Conservation (phyloP, 805 yeast genomes). For the Maudiozyma pseudohumilis region DNA sequence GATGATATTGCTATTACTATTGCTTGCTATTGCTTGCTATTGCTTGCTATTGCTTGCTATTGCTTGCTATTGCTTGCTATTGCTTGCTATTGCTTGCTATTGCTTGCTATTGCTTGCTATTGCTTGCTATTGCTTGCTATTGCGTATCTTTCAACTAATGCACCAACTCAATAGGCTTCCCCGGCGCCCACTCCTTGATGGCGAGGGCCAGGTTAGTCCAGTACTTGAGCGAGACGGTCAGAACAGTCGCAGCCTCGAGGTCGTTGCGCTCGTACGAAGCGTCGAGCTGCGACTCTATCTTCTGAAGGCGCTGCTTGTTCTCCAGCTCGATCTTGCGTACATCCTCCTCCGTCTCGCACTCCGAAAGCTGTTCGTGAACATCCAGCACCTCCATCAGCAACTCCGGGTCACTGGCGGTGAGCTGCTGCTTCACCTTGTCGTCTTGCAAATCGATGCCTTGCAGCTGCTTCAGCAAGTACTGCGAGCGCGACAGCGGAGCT, state of each 20-base stretch:
- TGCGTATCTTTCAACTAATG: conserved; percentile 32
- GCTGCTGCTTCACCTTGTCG: conserved; percentile 43
- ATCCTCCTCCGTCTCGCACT: conserved; percentile 50
- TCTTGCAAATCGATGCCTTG: conserved; percentile 45
- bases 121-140: too few relatives aligned
- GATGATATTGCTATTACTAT: too few relatives aligned
- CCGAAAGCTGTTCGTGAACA: conserved; percentile 73
- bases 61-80: too few relatives aligned
- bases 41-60: too few relatives aligned
- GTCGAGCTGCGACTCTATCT: conserved; percentile 37
- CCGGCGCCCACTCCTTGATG: conserved; percentile 66
- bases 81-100: too few relatives aligned
- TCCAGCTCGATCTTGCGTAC: conserved; percentile 41
- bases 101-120: too few relatives aligned
- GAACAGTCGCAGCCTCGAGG: conserved; percentile 50
- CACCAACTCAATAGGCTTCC: conserved; percentile 53
- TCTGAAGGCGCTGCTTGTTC: conserved; percentile 47
- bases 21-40: too few relatives aligned
- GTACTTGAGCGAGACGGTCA: conserved; percentile 67
- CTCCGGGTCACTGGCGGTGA: conserved; percentile 41
- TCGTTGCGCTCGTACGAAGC: conserved; percentile 38
- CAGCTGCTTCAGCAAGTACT: conserved; percentile 39
- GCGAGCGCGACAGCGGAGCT: conserved; percentile 63
- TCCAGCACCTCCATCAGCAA: conserved; percentile 71
- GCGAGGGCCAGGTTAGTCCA: conserved; percentile 73